A percentile compares a stretch with the other conserved stretches of the same genome.
These are phyloP conservation scores for Cercospora brassicicola DNA, from an alignment of 2,329 filamentous ascomycete species.

Conservation along the genomic window DNA sequence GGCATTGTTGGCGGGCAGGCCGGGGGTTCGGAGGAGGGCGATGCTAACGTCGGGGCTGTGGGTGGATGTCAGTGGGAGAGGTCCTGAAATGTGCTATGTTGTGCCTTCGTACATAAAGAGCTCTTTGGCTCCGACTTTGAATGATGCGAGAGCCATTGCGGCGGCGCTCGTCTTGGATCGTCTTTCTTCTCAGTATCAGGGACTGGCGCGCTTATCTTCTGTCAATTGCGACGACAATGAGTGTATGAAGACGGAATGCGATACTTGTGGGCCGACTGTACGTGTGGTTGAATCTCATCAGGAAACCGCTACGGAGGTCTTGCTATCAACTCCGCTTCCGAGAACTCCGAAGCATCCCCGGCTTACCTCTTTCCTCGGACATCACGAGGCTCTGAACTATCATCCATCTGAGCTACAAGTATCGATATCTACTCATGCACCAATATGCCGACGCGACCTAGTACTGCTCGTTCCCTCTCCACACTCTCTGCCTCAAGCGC, in stretches of 20 bases:
- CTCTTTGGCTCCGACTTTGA: slow-evolving; percentile 39
- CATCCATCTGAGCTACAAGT: background rate
- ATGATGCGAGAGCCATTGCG: slow-evolving; percentile 27
- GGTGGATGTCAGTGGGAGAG: slow-evolving; percentile 8
- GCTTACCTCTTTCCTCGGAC: background rate
- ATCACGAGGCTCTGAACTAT: background rate
- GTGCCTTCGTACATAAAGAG: slow-evolving; percentile 38
- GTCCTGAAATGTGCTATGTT: background rate
- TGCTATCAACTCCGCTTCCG: background rate
- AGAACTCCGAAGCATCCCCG: slow-evolving; percentile 4
- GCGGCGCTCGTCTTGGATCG: background rate
- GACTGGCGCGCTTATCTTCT: background rate
- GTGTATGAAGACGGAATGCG: background rate
- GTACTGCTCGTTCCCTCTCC: slow-evolving; percentile 4
- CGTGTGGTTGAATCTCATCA: background rate
- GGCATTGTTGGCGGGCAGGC: slow-evolving; percentile 75
- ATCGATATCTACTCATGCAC: background rate
- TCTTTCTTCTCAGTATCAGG: background rate
- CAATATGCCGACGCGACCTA: background rate
- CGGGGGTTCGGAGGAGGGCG: slow-evolving; percentile 71
- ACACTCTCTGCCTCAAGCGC: slow-evolving; percentile 22
- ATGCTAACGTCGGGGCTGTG: slow-evolving; percentile 77
- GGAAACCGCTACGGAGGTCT: background rate
- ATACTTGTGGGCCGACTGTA: background rate
- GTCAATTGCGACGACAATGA: background rate